Percentiles rank a stretch among this genome's conserved stretches.
Conservation (phyloP, 441 rosid genomes). For the Melianthus villosus region DNA sequence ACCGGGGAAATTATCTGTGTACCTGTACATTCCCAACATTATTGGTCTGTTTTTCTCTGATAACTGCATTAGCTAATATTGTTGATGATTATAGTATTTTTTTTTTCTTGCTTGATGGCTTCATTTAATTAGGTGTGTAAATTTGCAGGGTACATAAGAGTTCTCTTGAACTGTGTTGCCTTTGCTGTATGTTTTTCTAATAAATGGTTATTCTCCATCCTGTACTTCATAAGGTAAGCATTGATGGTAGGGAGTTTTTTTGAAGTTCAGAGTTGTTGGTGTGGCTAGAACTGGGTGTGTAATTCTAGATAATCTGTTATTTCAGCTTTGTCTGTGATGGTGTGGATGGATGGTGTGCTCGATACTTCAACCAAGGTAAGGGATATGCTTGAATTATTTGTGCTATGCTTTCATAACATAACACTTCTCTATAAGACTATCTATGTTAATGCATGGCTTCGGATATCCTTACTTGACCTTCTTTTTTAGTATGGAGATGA, state of each 20-base stretch:
- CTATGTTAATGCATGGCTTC: too few species aligned
- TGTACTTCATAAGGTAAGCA: slow-evolving; percentile 63
- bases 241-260: slow-evolving; percentile 1
- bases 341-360: slow-evolving; percentile 95
- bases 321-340: slow-evolving; percentile 93
- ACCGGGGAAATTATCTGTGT: slow-evolving; percentile 44
- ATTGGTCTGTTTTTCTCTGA: slow-evolving; percentile 26
- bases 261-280: neutral
- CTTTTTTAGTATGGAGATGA: too few species aligned
- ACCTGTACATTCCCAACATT: slow-evolving; percentile 73
- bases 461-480: too few species aligned
- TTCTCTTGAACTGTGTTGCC: slow-evolving; percentile 69
- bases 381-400: neutral
- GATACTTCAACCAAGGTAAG: slow-evolving; percentile 81
- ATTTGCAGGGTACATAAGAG: slow-evolving; percentile 55
- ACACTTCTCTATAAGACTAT: too few species aligned
- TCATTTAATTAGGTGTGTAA: neutral
- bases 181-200: slow-evolving; percentile 73
- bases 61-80: neutral
- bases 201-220: slow-evolving; percentile 57
- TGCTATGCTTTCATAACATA: too few species aligned
- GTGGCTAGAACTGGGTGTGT: neutral
- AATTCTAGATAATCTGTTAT: slow-evolving; percentile 10
- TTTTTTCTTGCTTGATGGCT: slow-evolving; percentile 1
- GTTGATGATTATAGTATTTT: too few species aligned